Conservation (phyloP, 2,329 filamentous ascomycete genomes). For the Beauveria medogensis region DNA sequence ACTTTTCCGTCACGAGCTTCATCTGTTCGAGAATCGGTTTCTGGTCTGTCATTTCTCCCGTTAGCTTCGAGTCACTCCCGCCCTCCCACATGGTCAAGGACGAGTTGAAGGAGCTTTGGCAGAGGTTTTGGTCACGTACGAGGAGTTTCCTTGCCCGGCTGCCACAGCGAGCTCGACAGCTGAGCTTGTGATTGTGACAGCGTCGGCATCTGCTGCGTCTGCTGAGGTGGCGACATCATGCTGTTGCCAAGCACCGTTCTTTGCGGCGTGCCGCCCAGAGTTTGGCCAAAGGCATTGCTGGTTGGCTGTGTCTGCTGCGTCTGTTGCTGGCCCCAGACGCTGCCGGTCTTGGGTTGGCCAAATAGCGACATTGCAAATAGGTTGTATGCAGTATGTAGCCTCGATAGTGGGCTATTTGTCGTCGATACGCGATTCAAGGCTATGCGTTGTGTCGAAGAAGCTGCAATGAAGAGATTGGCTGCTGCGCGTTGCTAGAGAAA, state of each 20-base stretch:
- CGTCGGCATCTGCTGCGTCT: conserved; percentile 33
- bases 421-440: neutral
- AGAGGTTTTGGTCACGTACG: conserved; percentile 28
- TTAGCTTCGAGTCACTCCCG: neutral
- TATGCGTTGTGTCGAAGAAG: neutral
- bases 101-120: neutral
- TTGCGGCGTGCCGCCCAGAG: conserved; percentile 28
- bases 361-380: conserved; percentile 29
- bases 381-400: conserved; percentile 4
- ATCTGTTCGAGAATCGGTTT: conserved; percentile 72
- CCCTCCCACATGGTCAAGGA: neutral
- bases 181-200: conserved; percentile 38
- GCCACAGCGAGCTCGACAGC: conserved; percentile 44
- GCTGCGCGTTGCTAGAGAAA: neutral
- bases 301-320: conserved; percentile 23
- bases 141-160: conserved; percentile 41
- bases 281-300: conserved; percentile 23
- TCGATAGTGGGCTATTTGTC: neutral
- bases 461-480: neutral
- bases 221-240: conserved; percentile 29
- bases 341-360: conserved; percentile 28
- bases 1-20: conserved; percentile 60
- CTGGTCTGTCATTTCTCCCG: conserved; percentile 36
- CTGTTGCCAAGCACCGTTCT: conserved; percentile 23
- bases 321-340: conserved; percentile 32